Evolutionary conservation across 768 basidiomycete species (phyloP).

Genomic region (Collybia mongolica): DNA sequence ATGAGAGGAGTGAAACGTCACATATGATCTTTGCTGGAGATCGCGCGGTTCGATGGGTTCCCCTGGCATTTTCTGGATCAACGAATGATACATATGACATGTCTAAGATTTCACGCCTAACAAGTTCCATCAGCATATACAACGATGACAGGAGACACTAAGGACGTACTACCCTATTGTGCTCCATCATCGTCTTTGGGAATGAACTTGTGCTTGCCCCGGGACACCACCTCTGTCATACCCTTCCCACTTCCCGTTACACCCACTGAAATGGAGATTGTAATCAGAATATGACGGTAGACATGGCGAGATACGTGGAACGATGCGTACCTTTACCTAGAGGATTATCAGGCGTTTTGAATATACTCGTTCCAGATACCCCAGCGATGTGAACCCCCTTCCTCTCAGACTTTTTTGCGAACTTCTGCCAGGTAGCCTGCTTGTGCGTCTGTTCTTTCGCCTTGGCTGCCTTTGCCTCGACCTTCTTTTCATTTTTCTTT

Average conservation of each 20-base stretch:
- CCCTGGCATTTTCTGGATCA: constrained; percentile 18
- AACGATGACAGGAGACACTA: neutral
- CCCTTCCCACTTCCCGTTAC: constrained; percentile 89
- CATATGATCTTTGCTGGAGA: constrained; percentile 20
- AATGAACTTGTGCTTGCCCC: constrained; percentile 77
- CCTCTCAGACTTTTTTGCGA: constrained; percentile 92
- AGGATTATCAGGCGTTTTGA: constrained; percentile 93
- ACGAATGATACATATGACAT: constrained; percentile 1
- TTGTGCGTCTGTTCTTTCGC: constrained; percentile 85
- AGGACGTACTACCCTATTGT: constrained; percentile 11
- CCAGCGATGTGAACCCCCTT: constrained; percentile 92
- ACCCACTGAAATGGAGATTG: constrained; percentile 57
- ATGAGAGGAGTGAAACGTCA: constrained; percentile 28
- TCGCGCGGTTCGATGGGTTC: constrained; percentile 9
- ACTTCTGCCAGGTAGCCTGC: constrained; percentile 91
- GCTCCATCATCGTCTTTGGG: constrained; percentile 42
- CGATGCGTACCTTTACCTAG: constrained; percentile 68
- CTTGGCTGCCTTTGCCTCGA: constrained; percentile 80
- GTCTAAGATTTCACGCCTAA: neutral
- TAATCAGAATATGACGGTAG: constrained; percentile 12
- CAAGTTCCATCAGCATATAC: neutral
- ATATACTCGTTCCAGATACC: constrained; percentile 85
- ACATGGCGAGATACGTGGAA: constrained; percentile 14
- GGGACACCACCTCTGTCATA: constrained; percentile 73
- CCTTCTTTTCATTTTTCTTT: constrained; percentile 94